A percentile compares a stretch with the other conserved stretches of the same genome.
Evolutionary conservation across 805 yeast genomes (phyloP).

Genomic region (Zygotorulaspora chibaensis): DNA sequence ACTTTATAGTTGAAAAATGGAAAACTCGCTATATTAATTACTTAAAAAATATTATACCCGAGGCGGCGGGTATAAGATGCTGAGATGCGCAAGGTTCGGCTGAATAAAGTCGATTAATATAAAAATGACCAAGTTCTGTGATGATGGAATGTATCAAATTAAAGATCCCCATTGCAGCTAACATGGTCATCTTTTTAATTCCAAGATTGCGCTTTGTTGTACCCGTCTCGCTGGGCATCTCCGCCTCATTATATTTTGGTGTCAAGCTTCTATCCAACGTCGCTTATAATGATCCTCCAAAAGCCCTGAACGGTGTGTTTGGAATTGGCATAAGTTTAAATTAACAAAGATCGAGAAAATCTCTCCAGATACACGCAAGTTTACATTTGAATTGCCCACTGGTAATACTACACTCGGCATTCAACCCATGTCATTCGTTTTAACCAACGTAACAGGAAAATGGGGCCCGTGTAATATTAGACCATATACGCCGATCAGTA

Average conservation of each 20-base stretch:
- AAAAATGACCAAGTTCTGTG: neutral
- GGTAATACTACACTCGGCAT: neutral
- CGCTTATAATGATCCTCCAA: slow-evolving; percentile 1
- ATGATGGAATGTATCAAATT: neutral
- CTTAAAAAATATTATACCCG: neutral
- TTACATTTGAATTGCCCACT: slow-evolving; percentile 4
- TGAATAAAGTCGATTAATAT: too few species aligned
- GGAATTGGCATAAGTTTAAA: slow-evolving; percentile 1
- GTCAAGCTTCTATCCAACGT: neutral
- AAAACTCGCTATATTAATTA: too few species aligned
- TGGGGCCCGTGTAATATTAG: slow-evolving; percentile 45
- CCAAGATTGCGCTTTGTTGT: neutral
- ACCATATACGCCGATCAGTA: slow-evolving; percentile 73
- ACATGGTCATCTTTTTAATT: neutral
- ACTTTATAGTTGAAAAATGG: too few species aligned
- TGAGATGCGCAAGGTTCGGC: too few species aligned
- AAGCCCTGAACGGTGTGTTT: slow-evolving; percentile 1
- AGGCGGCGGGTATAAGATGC: neutral
- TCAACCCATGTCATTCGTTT: slow-evolving; percentile 2
- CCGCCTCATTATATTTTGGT: neutral
- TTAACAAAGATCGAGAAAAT: slow-evolving; percentile 1
- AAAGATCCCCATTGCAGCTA: neutral
- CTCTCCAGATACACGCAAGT: slow-evolving; percentile 1
- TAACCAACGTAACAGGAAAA: neutral
- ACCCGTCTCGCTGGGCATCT: neutral